Percentiles rank a stretch among this genome's conserved stretches.
phyloP scores from a whole-genome alignment of 768 basidiomycete genomes.

The Brasilioporus rufonigricans region DNA sequence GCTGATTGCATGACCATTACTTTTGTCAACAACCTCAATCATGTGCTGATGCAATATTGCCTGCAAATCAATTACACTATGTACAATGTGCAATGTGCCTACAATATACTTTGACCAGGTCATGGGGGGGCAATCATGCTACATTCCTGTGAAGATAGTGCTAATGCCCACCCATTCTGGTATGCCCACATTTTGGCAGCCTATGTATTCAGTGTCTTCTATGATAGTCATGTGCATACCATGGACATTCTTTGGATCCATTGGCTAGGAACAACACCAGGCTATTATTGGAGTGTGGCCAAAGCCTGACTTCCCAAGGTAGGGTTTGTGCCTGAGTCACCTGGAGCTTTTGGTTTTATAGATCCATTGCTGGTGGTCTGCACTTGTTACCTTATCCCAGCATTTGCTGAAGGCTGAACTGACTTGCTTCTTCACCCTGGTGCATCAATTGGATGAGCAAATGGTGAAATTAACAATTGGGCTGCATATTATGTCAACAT shows the following conservation, averaged over 20 bases:
- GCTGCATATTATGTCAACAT: background rate
- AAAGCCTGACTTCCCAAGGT: conserved; percentile 27
- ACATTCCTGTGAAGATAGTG: conserved; percentile 10
- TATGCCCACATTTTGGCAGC: conserved; percentile 25
- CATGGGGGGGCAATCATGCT: no score
- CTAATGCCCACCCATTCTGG: conserved; percentile 16
- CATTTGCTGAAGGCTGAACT: conserved; percentile 26
- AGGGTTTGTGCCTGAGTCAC: conserved; percentile 27
- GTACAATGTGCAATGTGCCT: no score
- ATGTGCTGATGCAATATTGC: no score
- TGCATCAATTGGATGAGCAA: background rate
- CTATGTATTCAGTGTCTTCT: conserved; percentile 14
- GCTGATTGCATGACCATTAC: no score
- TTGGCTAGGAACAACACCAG: conserved; percentile 34
- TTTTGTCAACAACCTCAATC: no score
- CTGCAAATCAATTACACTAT: no score
- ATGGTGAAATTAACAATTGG: background rate
- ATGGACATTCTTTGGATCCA: conserved; percentile 39
- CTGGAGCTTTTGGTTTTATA: conserved; percentile 37
- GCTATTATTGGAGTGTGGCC: conserved; percentile 12
- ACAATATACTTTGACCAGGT: no score
- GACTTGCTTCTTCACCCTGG: background rate
- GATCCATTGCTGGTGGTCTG: conserved; percentile 29
- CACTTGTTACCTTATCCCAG: conserved; percentile 32
- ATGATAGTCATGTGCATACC: background rate